Base-by-base conservation (phyloP, 345 rosid genomes). In the Moricandia moricandioides region DNA sequence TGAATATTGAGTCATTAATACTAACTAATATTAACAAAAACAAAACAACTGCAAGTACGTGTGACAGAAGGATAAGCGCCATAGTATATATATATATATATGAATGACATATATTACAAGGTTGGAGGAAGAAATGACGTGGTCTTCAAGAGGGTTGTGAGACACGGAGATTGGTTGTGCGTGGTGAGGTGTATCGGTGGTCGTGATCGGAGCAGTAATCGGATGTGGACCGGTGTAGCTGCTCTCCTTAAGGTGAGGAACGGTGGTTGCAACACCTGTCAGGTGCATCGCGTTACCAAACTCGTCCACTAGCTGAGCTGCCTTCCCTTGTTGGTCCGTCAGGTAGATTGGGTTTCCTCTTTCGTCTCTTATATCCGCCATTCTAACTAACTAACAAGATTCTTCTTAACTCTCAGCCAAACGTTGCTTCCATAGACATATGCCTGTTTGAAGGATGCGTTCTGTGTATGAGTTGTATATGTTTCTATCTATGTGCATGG, bases 281-380 rank as follows among this genome's bases (percentile, higher is more conserved):
- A 91, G 69, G 49, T 84, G 82, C 63, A 88, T 63, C 18, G 91
- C 88, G 65, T 84, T 82, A 4, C 96, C 91, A 34, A 51, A 57
- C 78, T 86, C 91, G 71, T 88, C 93, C 29, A 84, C 83, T 31
- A 88, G 81, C 27, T 79, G 78, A 51, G 87, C 87, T n/a, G 90
- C 84, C 69, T 82, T 79, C 0, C 96, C 90, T 1, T 54, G 70
- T 63, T 85, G 72, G 65, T 86, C 94, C 0, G 86, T 86, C 0
- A 84, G 81, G 60, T 58, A 62, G 70, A 87, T 51, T 0, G 78
- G 84, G 54, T 87, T 87, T 5, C 90, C 95, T 13, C 66, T 33
- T 52, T 84, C 86, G 63, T 93, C 97, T 75, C 72, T 76, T 34
- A 93, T 7, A 65, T 86, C 83, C 0, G 92, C 88, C 96, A 88